These are phyloP conservation scores for Prunus davidiana DNA, from an alignment of 306 rosid species.

Conservation along the genomic window DNA sequence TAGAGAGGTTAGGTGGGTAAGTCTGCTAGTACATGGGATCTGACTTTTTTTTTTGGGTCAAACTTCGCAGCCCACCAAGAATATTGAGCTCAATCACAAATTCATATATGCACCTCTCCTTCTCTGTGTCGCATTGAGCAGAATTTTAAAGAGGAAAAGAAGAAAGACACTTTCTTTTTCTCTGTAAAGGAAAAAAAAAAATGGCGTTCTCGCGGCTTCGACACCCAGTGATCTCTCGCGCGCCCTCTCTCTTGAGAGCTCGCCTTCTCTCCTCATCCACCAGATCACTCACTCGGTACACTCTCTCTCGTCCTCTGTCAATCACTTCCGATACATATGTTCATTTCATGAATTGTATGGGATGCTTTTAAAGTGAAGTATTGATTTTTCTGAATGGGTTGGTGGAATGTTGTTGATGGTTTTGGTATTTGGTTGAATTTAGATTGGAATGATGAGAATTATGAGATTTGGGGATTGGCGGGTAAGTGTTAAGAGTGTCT, in stretches of 20 bases:
- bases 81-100: not conserved
- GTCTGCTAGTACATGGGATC: not conserved
- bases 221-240: conserved; percentile 61
- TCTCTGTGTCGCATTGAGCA: not conserved
- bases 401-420: not conserved
- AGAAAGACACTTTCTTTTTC: not conserved
- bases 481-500: not conserved
- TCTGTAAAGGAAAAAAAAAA: not conserved
- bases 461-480: not conserved
- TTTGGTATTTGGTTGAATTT: conserved; percentile 14
- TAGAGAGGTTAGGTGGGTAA: not conserved
- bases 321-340: not conserved
- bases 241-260: conserved; percentile 42
- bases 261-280: conserved; percentile 57
- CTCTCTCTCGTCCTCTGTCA: not conserved
- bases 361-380: not conserved
- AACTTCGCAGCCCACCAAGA: not conserved
- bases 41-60: not conserved
- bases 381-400: conserved; percentile 6
- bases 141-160: not conserved
- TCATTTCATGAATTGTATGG: not conserved
- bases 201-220: conserved; percentile 95
- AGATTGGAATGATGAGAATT: not conserved
- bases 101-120: not conserved
- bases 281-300: conserved; percentile 63